A percentile compares a stretch with the other conserved stretches of the same genome.
These are phyloP conservation scores for Aspergillus floridensis DNA, from an alignment of 2,329 filamentous ascomycete genomes.

Conservation along the genomic window DNA sequence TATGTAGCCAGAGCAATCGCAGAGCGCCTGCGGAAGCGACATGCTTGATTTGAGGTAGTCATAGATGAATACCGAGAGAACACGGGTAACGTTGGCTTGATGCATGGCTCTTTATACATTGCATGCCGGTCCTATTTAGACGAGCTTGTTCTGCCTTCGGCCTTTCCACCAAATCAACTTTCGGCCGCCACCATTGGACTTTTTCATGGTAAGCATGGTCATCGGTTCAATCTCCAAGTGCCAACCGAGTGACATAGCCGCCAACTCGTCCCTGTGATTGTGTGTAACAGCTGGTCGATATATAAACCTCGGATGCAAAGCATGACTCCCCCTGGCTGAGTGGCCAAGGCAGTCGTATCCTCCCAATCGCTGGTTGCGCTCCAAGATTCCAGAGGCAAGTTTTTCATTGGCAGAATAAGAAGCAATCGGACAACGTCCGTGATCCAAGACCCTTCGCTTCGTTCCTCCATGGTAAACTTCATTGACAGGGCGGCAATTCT, in stretches of 20 bases:
- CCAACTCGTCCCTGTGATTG: background rate
- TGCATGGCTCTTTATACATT: too few species aligned
- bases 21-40: conserved; percentile 1
- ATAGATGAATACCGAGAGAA: too few species aligned
- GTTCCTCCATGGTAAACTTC: background rate
- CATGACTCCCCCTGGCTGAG: background rate
- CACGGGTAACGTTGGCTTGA: too few species aligned
- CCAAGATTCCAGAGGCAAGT: conserved; percentile 4
- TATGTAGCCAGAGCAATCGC: conserved; percentile 29
- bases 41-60: background rate
- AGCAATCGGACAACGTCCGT: conserved; percentile 6
- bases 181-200: too few species aligned
- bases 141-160: too few species aligned
- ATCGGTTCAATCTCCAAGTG: too few species aligned
- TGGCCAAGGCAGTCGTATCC: background rate
- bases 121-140: too few species aligned
- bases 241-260: background rate
- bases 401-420: conserved; percentile 2
- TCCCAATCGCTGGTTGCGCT: background rate
- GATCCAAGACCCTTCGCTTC: conserved; percentile 11
- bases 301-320: background rate
- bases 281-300: background rate
- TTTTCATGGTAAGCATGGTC: too few species aligned
- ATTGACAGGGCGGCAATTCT: too few species aligned
- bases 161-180: too few species aligned